Conservation (phyloP, 1,284 basidiomycete species). For the Pyrrhoderma noxium region DNA sequence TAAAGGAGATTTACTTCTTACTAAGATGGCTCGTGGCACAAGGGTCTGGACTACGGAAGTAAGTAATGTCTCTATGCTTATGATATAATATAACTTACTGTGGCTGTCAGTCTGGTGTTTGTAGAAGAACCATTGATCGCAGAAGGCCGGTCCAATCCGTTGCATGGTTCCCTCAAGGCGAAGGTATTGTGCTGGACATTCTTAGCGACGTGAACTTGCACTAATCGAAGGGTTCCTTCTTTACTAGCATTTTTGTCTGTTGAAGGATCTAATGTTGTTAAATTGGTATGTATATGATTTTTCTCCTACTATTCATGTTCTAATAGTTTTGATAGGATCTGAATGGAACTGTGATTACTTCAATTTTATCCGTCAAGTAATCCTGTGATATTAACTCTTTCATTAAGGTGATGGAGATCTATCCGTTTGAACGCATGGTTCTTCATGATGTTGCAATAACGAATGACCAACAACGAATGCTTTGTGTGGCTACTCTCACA, state of each 20-base stretch:
- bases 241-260: slow-evolving; percentile 48
- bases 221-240: no score
- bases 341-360: slow-evolving; percentile 35
- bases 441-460: slow-evolving; percentile 70
- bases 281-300: slow-evolving; percentile 31
- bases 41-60: slow-evolving; percentile 69
- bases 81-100: background rate
- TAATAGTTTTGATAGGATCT: slow-evolving; percentile 35
- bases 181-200: slow-evolving; percentile 35
- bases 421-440: slow-evolving; percentile 58
- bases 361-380: no score
- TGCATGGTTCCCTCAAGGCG: slow-evolving; percentile 62
- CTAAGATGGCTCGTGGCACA: slow-evolving; percentile 61
- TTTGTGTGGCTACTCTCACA: slow-evolving; percentile 65
- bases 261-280: slow-evolving; percentile 43
- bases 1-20: slow-evolving; percentile 52
- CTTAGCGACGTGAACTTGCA: slow-evolving; percentile 2
- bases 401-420: slow-evolving; percentile 27
- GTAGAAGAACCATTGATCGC: slow-evolving; percentile 63
- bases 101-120: slow-evolving; percentile 54
- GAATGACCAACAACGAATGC: slow-evolving; percentile 53
- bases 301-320: background rate
- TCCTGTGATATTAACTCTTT: background rate
- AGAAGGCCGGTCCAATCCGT: slow-evolving; percentile 55
- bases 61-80: slow-evolving; percentile 21